Evolutionary conservation across 2,329 filamentous ascomycete genomes (phyloP), one percentile per base, ranked within the genome.

Genomic region (Chalaropsis ovoidea): DNA sequence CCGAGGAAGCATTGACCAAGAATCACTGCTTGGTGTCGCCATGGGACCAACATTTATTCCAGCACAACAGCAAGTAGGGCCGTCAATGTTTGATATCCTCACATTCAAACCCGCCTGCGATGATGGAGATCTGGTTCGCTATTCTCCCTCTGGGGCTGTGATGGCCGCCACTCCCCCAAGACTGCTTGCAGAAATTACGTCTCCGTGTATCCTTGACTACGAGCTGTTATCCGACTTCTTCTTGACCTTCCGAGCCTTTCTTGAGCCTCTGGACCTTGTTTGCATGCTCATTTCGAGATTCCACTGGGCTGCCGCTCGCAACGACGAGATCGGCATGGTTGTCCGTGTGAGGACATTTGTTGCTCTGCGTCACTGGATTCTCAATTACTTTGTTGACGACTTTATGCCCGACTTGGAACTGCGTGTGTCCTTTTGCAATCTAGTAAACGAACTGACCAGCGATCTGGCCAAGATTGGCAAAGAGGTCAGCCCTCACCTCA

Each of bases 181-280:
- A 13, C 84, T 99, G 45, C 89, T 99, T 62, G 92, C 93, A 13
- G 92, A 99, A 76, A 96, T 99, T 69, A 97, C 94, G 0, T 97
- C 94, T 0, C 90, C 94, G 17, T 91, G 86, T 62, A 96, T 97
- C 73, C 84, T 99, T 72, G 93, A 99, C 74, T 99, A 99, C 74
- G 93, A 97, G 72, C 81, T 99, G 4, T 84, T 99, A 3, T 97
- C 94, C 0, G 94, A 99, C 74, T 99, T 99, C 76, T 99, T 99
- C 72, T 82, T 99, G 24, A 97, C 94, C 0, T 99, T 90, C 72
- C 89, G 94, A 61, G 83, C 88, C 2, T 99, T 96, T 72, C 79
- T 99, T 67, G 86, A 89, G 13, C 80, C 88, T 0, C 79, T 81
- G 22, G 87, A 93, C 70, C 80, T 99, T 2, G 81, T 96, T 24